Evolutionary conservation across 78 protist species (phyloP).

Genomic region (Guillardia theta): DNA sequence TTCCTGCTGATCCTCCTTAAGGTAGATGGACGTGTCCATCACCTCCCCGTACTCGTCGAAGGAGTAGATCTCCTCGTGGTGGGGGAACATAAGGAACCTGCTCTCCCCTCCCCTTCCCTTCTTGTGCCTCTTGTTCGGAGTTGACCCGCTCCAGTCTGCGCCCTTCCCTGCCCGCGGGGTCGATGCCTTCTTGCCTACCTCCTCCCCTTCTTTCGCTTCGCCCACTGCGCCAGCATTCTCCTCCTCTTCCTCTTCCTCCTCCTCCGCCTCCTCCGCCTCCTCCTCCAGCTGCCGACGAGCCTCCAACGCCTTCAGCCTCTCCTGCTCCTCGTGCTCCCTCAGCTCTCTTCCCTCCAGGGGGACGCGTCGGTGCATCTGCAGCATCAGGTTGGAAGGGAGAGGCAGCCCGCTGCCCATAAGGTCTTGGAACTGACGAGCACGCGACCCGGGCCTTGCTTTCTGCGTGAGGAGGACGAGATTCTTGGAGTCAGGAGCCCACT

Average conservation of each 20-base stretch:
- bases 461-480: not conserved
- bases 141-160: not conserved
- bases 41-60: not conserved
- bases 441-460: not conserved
- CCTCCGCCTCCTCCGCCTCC: not conserved
- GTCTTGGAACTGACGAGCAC: not conserved
- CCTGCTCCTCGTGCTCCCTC: not conserved
- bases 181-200: not conserved
- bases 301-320: not conserved
- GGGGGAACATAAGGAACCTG: not conserved
- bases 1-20: conserved; percentile 3
- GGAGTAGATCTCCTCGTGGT: not conserved
- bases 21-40: not conserved
- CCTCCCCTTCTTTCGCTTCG: not conserved
- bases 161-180: not conserved
- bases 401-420: too few relatives aligned
- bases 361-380: not conserved
- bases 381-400: not conserved
- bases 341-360: conserved; percentile 12
- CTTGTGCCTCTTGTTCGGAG: not conserved
- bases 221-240: not conserved
- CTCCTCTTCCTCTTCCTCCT: conserved; percentile 13
- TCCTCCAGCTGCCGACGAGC: not conserved
- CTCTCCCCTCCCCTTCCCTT: not conserved
- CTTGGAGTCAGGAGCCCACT: not conserved